A percentile compares a stretch with the other conserved stretches of the same genome.
Evolutionary conservation across 257 asterid genomes (phyloP).

Genomic region (Salvia miltiorrhiza): DNA sequence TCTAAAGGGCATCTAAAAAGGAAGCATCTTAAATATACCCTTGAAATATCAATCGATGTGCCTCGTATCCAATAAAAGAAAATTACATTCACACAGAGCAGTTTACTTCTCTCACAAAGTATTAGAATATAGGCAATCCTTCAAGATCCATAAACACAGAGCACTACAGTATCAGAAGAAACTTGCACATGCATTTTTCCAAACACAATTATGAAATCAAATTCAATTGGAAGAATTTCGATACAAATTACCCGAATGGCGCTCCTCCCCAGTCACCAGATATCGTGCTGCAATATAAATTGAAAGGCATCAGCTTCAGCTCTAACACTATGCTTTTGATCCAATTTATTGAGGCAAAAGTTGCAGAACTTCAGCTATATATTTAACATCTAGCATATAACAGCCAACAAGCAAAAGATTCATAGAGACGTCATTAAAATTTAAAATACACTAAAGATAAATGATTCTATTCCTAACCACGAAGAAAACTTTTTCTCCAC

Average conservation of each 20-base stretch:
- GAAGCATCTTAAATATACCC: background rate
- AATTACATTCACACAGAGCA: background rate
- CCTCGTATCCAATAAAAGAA: background rate
- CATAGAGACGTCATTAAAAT: background rate
- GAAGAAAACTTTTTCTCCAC: background rate
- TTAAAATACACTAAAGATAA: background rate
- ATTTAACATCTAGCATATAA: background rate
- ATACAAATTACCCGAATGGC: slow-evolving; percentile 69
- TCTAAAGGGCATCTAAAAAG: background rate
- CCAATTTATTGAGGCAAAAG: background rate
- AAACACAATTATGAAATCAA: background rate
- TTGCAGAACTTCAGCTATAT: background rate
- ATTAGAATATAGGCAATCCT: background rate
- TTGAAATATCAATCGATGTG: background rate
- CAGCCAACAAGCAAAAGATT: background rate
- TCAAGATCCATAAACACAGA: background rate
- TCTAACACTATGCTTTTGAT: background rate
- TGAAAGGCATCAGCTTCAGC: slow-evolving; percentile 6
- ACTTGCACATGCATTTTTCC: background rate
- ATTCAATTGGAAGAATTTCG: background rate
- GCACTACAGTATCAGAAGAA: background rate
- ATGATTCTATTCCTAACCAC: background rate
- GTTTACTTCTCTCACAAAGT: background rate
- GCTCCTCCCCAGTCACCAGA: slow-evolving; percentile 80
- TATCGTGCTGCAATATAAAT: slow-evolving; percentile 67